Base-by-base conservation (phyloP, 805 yeast species). In the Candida krabiensis region DNA sequence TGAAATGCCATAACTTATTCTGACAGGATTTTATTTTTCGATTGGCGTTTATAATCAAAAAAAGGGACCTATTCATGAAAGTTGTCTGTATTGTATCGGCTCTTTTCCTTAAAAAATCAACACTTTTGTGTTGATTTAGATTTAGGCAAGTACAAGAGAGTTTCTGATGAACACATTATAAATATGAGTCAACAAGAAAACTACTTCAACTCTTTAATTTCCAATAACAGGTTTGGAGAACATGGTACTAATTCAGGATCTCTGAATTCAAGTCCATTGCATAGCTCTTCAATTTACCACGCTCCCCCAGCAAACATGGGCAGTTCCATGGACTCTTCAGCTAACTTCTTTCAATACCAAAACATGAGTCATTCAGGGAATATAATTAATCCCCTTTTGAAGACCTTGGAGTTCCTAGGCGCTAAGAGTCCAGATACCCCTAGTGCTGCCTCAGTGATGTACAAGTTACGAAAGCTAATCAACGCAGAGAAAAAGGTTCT, bases 401-500 rank as follows among this genome's bases (percentile, higher is more conserved):
- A 49, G 31, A 52, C 59, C 2, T 32, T 56, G 13, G 60, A 54
- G 41, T 41, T 40, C 13, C 19, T 52, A 9, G 59, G 60, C 9
- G 55, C 52, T 5, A 53, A 51, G 33, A 49, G 52, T 19, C 60
- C 60, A 29, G 47, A 49, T 24, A 40, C 40, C 5, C 54, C 59
- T 5, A 47, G 55, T 32, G 56, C 61, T 16, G 50, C 55, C 6
- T 44, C 64, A 2, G 55, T 71, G n/a, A 53, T 61, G 28, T 57
- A 46, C 35, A 61, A 60, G 34, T 34, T 71, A 23, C 47, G 54
- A 23, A 71, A 63, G 43, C 47, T 70, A 31, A 60, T 71, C 35
- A 69, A 64, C 44, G 39, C 53, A 7, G 71, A 73, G 45, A 64
- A 63, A 37, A 73, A 64, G 36, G 52, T 58, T 4, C 49, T 66